Evolutionary conservation across 2,329 filamentous ascomycete genomes (phyloP), one percentile per base, ranked within the genome.

Genomic region (Drechmeria coniospora): DNA sequence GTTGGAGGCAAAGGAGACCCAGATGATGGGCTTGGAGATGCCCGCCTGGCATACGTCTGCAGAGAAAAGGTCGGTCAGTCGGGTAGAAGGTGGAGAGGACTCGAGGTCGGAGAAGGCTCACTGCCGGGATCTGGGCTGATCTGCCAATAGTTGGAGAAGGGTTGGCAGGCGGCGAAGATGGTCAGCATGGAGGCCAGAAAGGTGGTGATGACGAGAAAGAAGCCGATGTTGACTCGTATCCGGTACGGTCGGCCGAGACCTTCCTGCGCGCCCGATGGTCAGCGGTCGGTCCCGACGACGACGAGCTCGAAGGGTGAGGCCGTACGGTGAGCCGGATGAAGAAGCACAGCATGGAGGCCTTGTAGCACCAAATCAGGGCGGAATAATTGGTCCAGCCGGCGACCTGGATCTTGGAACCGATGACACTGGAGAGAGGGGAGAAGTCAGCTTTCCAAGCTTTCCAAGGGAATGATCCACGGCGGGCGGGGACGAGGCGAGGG

Each of bases 91-190:
- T 20, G 10, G 18, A n/a, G n/a, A n/a, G n/a, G n/a, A n/a, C n/a
- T n/a, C n/a, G n/a, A n/a, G n/a, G n/a, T n/a, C n/a, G n/a, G n/a
- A n/a, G n/a, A n/a, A n/a, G 15, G 54, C 59, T 40, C 39, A 65
- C 61, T 58, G 8, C 68, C 66, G 1, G 68, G 68, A 17, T 74
- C 45, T 0, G 69, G 69, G 28, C 60, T 50, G 26, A 74, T 69
- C 42, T 74, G 66, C 67, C 68, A 74, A 39, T 67, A 65, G 21
- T 56, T 57, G 15, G 50, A 36, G 29, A 74, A 57, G 0, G 67
- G 67, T 15, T 53, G 53, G 36, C 69, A 74, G 6, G 58, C 57
- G 3, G 65, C 48, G 10, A 69, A 53, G 20, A 71, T 56, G 4
- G 60, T 59, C 19, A 63, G 49, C 16, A 67, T 46, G 5, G 59